Percentiles rank a stretch among this genome's conserved stretches.
These are phyloP conservation scores for Chaetomium olivaceum DNA, from an alignment of 2,329 filamentous ascomycete species.

Conservation along the genomic window DNA sequence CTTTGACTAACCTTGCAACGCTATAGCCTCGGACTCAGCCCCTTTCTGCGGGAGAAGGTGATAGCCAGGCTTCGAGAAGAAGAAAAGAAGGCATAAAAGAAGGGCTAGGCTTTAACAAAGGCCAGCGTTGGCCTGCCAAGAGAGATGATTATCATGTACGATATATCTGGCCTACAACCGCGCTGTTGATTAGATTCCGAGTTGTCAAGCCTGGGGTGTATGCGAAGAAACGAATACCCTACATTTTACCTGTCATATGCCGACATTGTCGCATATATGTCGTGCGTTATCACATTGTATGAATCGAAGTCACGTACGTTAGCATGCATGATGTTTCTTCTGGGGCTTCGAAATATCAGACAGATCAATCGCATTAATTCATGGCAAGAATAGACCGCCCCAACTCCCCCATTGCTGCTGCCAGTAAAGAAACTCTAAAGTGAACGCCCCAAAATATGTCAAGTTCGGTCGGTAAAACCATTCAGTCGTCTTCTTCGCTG, in stretches of 20 bases:
- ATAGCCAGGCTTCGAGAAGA: conserved; percentile 55
- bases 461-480: background rate
- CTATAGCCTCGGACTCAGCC: conserved; percentile 53
- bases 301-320: background rate
- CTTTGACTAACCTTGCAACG: conserved; percentile 10
- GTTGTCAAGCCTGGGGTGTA: background rate
- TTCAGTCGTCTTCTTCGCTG: background rate
- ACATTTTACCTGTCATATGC: background rate
- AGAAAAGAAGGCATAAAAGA: conserved; percentile 42
- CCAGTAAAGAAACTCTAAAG: background rate
- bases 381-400: background rate
- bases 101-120: background rate
- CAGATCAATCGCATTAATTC: background rate
- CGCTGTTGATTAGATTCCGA: background rate
- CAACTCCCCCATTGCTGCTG: background rate
- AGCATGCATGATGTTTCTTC: background rate
- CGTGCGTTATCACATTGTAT: too few relatives aligned
- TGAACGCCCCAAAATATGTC: background rate
- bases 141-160: background rate
- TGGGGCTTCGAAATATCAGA: background rate
- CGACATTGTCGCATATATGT: background rate
- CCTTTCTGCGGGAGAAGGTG: conserved; percentile 56
- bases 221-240: background rate
- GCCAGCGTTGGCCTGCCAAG: background rate
- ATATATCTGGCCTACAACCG: background rate